Conservation (phyloP, 2,329 filamentous ascomycete species). For the Colletotrichum incanum region DNA sequence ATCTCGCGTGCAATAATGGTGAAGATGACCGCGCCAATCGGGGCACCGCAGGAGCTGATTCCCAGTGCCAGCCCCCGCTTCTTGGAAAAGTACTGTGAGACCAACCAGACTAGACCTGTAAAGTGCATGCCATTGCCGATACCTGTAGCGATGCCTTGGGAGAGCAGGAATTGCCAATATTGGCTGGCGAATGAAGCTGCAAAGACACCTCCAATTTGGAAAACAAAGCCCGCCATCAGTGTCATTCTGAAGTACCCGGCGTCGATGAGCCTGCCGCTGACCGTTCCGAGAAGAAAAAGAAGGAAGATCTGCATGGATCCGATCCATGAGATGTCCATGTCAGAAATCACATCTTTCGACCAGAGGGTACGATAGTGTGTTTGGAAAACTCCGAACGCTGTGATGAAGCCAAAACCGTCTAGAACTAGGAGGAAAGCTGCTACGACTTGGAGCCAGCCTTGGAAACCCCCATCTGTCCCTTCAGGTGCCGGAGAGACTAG, state of each 20-base stretch:
- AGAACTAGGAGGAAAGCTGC: slow-evolving; percentile 60
- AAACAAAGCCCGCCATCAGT: slow-evolving; percentile 54
- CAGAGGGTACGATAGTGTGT: slow-evolving; percentile 54
- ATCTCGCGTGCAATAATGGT: slow-evolving; percentile 68
- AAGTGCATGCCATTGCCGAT: slow-evolving; percentile 69
- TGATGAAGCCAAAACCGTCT: slow-evolving; percentile 62
- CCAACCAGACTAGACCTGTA: slow-evolving; percentile 69
- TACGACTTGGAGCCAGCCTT: slow-evolving; percentile 56
- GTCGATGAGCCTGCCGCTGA: slow-evolving; percentile 62
- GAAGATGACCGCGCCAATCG: slow-evolving; percentile 68
- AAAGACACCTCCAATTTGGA: slow-evolving; percentile 63
- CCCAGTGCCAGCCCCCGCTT: slow-evolving; percentile 71
- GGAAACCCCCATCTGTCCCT: slow-evolving; percentile 38
- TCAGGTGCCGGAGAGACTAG: background rate
- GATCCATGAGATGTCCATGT: slow-evolving; percentile 62
- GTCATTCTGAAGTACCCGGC: slow-evolving; percentile 60
- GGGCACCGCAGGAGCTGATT: slow-evolving; percentile 70
- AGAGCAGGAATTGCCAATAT: slow-evolving; percentile 67
- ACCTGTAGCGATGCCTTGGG: slow-evolving; percentile 67
- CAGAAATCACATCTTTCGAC: slow-evolving; percentile 43
- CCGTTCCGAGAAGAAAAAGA: slow-evolving; percentile 58
- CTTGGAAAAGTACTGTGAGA: slow-evolving; percentile 72
- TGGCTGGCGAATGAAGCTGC: slow-evolving; percentile 57
- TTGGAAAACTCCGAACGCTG: slow-evolving; percentile 63
- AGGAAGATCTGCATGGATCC: slow-evolving; percentile 63